A percentile compares a stretch with the other conserved stretches of the same genome.
These are phyloP conservation scores for Penicillium sp. DNA, from an alignment of 2,329 filamentous ascomycete species.

Conservation along the genomic window DNA sequence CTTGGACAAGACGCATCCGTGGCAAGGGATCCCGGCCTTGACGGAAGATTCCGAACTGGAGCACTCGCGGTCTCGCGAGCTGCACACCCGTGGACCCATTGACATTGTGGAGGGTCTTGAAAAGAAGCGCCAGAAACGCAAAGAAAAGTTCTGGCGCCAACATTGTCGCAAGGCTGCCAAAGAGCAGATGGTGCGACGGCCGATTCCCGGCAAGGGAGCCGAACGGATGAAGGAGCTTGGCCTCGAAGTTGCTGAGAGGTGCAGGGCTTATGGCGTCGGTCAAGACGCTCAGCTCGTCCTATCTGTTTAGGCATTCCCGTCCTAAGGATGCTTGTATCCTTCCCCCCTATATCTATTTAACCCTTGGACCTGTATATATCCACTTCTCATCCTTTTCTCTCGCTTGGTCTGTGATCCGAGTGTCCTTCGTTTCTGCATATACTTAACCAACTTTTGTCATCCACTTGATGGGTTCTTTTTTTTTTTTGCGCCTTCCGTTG, in stretches of 20 bases:
- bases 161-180: conserved; percentile 77
- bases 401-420: conserved; percentile 19
- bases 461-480: conserved; percentile 17
- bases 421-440: conserved; percentile 27
- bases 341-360: conserved; percentile 17
- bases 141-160: conserved; percentile 87
- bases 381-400: conserved; percentile 7
- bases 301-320: conserved; percentile 51
- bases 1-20: conserved; percentile 28
- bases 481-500: conserved; percentile 9
- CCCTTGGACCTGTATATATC: conserved; percentile 21
- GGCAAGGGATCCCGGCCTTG: conserved; percentile 31
- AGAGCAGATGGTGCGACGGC: conserved; percentile 55
- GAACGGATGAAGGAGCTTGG: conserved; percentile 92
- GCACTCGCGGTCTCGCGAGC: conserved; percentile 41
- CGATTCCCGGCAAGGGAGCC: conserved; percentile 76
- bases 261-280: conserved; percentile 56
- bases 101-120: conserved; percentile 97
- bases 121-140: conserved; percentile 84
- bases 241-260: conserved; percentile 79
- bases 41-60: conserved; percentile 34
- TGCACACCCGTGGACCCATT: conserved; percentile 83
- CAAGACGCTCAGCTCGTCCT: conserved; percentile 60
- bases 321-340: conserved; percentile 14
- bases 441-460: conserved; percentile 23